These are phyloP conservation scores for Fusarium pseudograminearum DNA, from an alignment of 2,329 filamentous ascomycete genomes.

Conservation along the genomic window DNA sequence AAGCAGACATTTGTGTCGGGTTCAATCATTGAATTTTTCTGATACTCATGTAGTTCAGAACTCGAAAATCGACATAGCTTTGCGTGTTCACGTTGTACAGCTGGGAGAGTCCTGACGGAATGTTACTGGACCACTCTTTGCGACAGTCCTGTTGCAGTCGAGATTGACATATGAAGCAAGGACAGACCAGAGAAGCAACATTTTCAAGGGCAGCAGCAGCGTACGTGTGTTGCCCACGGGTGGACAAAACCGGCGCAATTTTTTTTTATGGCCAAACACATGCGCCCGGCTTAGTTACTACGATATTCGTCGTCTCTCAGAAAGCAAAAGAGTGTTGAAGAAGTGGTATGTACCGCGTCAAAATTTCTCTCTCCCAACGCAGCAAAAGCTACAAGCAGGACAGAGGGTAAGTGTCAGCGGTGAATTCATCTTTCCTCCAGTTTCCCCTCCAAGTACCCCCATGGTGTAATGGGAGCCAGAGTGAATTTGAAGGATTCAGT, in stretches of 20 bases:
- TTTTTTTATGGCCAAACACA: background rate
- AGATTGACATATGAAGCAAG: background rate
- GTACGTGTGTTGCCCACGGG: background rate
- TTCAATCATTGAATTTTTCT: no score
- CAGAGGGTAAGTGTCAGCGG: conserved; percentile 64
- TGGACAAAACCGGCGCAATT: background rate
- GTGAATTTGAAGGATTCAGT: conserved; percentile 74
- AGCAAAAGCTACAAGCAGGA: conserved; percentile 52
- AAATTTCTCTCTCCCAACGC: conserved; percentile 55
- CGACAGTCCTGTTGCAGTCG: background rate
- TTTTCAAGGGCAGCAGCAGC: background rate
- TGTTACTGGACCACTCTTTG: background rate
- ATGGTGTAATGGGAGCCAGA: conserved; percentile 68
- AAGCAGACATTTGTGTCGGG: background rate
- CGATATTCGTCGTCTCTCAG: background rate
- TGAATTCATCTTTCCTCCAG: conserved; percentile 70
- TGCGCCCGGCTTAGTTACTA: background rate
- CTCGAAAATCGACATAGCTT: background rate
- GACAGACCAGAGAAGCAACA: background rate
- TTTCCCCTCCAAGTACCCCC: conserved; percentile 76
- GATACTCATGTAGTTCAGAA: background rate
- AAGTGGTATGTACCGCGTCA: conserved; percentile 51
- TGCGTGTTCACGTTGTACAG: background rate
- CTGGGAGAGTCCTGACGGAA: no score
- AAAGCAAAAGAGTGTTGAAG: background rate